Conservation (phyloP, 106 monocot species). For the Platanthera zijinensis region DNA sequence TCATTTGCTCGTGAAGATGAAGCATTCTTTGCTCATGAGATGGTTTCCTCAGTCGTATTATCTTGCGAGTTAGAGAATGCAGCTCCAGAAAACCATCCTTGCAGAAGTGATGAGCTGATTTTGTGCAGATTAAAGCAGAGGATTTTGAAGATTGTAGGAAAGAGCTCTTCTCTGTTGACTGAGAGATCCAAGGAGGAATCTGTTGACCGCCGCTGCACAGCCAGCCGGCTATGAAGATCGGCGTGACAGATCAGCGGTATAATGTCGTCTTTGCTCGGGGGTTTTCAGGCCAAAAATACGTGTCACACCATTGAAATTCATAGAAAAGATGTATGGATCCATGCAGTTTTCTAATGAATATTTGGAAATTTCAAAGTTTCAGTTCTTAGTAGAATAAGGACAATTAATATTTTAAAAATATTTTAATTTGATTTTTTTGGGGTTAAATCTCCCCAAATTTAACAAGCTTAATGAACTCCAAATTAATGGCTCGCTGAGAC, state of each 20-base stretch:
- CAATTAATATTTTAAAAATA: too few relatives aligned
- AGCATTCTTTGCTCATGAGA: constrained; percentile 32
- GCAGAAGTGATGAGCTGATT: background rate
- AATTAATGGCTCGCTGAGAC: too few relatives aligned
- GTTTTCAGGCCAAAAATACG: background rate
- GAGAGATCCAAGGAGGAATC: background rate
- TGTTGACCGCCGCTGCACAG: background rate
- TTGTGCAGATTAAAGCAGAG: background rate
- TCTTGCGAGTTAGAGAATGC: background rate
- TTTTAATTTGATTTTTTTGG: too few relatives aligned
- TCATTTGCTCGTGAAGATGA: constrained; percentile 38
- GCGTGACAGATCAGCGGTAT: background rate
- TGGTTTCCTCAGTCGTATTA: constrained; percentile 35
- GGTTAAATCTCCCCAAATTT: too few relatives aligned
- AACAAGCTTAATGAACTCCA: too few relatives aligned
- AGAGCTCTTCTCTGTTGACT: background rate
- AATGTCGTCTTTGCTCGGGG: background rate
- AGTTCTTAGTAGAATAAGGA: too few relatives aligned
- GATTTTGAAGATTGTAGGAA: background rate
- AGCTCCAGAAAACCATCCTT: background rate
- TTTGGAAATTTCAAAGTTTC: too few relatives aligned
- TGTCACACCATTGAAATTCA: too few relatives aligned
- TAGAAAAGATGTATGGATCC: too few relatives aligned
- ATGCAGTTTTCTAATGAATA: too few relatives aligned
- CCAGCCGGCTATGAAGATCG: background rate